Evolutionary conservation across 1,139 yeast genomes (phyloP), one percentile per base, ranked within the genome.

Genomic region (Meyerozyma sp.): DNA sequence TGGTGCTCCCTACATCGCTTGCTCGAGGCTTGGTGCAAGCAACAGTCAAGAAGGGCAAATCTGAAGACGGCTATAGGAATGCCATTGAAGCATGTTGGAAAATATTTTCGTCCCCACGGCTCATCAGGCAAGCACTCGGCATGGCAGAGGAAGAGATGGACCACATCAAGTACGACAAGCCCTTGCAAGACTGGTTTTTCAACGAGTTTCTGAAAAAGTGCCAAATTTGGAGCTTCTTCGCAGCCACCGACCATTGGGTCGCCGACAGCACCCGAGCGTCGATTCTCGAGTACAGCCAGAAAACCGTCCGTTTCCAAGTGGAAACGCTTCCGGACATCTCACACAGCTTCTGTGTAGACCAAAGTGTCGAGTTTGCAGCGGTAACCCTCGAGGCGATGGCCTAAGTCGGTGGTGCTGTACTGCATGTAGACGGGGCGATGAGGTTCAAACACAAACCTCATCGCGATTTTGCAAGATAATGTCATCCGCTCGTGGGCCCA

Each of bases 191-290:
- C 39, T 71, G 75, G 62, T 81, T 77, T 54, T 81, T 81, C 63
- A 53, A 58, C 3, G 48, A 53, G 6, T 50, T 66, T 18, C 56
- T 62, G 16, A 32, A 27, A 4, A 34, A 34, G 26, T 18, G 25
- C 6, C 42, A 35, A 35, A 63, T 78, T 13, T 82, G 87, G 87
- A 56, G 69, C 1, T 77, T 73, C 50, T 81, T 80, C 53, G 84
- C 85, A 2, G 59, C 60, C 13, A 53, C 59, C 13, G 90, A 83
- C 57, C 77, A 78, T 53, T 83, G 90, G 90, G 81, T 82, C 2
- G 65, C 68, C 44, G 70, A 75, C 43, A 59, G 56, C 21, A 73
- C 84, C 2, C 62, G 82, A 43, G 66, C 63, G 29, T 62, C 63
- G 45, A 58, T 81, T 14, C 53, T 73, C 5, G 58, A 63, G 32